Evolutionary conservation across 1,284 basidiomycete species (phyloP).

Genomic region (Rhodotorula sp.): DNA sequence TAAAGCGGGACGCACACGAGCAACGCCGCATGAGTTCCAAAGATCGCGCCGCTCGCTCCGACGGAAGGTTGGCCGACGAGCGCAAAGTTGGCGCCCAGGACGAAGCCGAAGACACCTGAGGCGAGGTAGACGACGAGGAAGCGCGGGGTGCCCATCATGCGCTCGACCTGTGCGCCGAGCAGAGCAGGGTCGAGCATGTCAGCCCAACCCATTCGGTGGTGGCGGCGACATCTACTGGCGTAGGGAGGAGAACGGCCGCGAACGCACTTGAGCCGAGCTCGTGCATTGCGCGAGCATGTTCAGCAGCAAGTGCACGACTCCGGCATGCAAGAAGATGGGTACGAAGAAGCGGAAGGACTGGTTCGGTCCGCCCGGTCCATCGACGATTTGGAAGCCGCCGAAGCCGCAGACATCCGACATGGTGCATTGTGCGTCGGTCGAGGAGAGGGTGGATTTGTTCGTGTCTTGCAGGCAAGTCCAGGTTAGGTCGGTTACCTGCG

Average conservation of each 20-base stretch:
- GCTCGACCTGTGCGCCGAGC: conserved; percentile 60
- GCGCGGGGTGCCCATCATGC: conserved; percentile 61
- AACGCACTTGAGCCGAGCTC: conserved; percentile 67
- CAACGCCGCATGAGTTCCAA: conserved; percentile 79
- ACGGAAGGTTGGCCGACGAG: conserved; percentile 86
- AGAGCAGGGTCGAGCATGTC: neutral
- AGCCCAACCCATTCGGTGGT: too few species aligned
- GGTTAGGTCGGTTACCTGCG: conserved; percentile 43
- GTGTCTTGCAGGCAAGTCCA: conserved; percentile 65
- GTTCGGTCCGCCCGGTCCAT: conserved; percentile 58
- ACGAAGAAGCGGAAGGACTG: conserved; percentile 75
- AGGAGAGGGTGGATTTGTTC: conserved; percentile 48
- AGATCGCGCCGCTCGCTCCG: conserved; percentile 90
- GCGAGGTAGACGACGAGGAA: conserved; percentile 42
- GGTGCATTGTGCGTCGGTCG: conserved; percentile 58
- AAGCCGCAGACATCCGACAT: conserved; percentile 84
- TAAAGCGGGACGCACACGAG: conserved; percentile 54
- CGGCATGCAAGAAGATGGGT: conserved; percentile 77
- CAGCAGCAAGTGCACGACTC: conserved; percentile 78
- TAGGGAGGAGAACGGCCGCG: too few species aligned
- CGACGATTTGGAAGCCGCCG: conserved; percentile 66
- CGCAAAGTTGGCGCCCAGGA: conserved; percentile 80
- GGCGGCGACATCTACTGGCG: too few species aligned
- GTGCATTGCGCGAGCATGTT: conserved; percentile 87
- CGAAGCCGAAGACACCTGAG: conserved; percentile 48